These are phyloP conservation scores for Candida adriatica DNA, from an alignment of 805 yeast species.

Conservation along the genomic window DNA sequence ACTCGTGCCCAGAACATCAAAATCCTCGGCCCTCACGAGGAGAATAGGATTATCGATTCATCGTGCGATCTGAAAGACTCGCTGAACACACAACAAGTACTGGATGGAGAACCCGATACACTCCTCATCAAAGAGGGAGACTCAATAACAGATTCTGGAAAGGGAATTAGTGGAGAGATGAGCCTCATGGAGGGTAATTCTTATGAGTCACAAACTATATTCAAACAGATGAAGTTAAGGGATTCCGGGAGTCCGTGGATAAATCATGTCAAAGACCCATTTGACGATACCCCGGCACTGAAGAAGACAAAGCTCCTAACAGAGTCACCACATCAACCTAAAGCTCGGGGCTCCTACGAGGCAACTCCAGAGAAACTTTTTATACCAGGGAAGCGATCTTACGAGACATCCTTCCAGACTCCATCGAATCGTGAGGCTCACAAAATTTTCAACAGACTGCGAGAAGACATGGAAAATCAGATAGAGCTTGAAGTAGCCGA, in stretches of 20 bases:
- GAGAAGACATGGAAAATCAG: conserved; percentile 15
- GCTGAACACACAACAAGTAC: conserved; percentile 16
- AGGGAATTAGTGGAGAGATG: neutral
- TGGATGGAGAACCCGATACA: conserved; percentile 7
- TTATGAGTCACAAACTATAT: conserved; percentile 4
- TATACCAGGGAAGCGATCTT: neutral
- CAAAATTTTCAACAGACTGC: conserved; percentile 15
- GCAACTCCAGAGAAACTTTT: conserved; percentile 14
- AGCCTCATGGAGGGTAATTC: neutral
- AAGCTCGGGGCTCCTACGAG: conserved; percentile 6
- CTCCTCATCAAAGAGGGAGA: conserved; percentile 2
- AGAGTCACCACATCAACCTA: conserved; percentile 8
- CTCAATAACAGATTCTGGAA: neutral
- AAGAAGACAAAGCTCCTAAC: conserved; percentile 7
- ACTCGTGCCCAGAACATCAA: too few species aligned
- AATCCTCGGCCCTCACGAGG: too few species aligned
- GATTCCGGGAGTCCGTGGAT: conserved; percentile 22
- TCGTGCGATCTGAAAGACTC: conserved; percentile 18
- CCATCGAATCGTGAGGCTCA: conserved; percentile 9
- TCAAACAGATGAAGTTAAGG: conserved; percentile 8
- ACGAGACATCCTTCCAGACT: conserved; percentile 5
- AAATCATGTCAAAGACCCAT: conserved; percentile 31
- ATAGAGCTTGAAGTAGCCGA: conserved; percentile 17
- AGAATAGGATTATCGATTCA: conserved; percentile 20
- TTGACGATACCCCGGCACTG: conserved; percentile 23